Evolutionary conservation across 495 filamentous ascomycete species (phyloP).

Genomic region (Penicillium canariense): DNA sequence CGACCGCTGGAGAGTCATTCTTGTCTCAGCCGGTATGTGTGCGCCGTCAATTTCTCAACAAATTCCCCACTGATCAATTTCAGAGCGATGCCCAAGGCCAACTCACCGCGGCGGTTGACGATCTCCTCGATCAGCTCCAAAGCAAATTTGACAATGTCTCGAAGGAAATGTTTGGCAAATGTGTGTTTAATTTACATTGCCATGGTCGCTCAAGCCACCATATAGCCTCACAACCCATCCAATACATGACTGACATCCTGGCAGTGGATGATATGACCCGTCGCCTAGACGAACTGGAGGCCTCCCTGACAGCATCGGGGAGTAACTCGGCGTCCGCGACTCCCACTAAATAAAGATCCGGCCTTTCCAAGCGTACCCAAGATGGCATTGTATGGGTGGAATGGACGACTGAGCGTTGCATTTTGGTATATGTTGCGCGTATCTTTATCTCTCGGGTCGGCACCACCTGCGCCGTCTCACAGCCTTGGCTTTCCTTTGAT

Average conservation of each 20-base stretch:
- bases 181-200: conserved; percentile 48
- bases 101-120: conserved; percentile 74
- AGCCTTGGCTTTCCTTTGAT: conserved; percentile 1
- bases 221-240: not conserved
- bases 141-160: conserved; percentile 81
- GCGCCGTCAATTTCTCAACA: no score
- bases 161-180: conserved; percentile 82
- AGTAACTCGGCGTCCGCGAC: conserved; percentile 18
- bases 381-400: conserved; percentile 7
- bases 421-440: not conserved
- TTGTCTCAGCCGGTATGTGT: conserved; percentile 24
- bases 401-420: not conserved
- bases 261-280: conserved; percentile 95
- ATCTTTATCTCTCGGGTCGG: not conserved
- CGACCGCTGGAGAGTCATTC: conserved; percentile 19
- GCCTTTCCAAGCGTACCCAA: not conserved
- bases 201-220: not conserved
- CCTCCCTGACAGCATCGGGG: conserved; percentile 42
- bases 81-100: conserved; percentile 54
- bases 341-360: conserved; percentile 20
- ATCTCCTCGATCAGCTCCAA: conserved; percentile 77
- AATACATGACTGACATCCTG: conserved; percentile 8
- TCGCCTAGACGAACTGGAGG: conserved; percentile 83
- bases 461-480: not conserved
- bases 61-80: conserved; percentile 4